Percentiles rank a stretch among this genome's conserved stretches.
Conservation (phyloP, 2,329 filamentous ascomycete genomes). For the Ophiocordyceps camponoti-rufipedis region DNA sequence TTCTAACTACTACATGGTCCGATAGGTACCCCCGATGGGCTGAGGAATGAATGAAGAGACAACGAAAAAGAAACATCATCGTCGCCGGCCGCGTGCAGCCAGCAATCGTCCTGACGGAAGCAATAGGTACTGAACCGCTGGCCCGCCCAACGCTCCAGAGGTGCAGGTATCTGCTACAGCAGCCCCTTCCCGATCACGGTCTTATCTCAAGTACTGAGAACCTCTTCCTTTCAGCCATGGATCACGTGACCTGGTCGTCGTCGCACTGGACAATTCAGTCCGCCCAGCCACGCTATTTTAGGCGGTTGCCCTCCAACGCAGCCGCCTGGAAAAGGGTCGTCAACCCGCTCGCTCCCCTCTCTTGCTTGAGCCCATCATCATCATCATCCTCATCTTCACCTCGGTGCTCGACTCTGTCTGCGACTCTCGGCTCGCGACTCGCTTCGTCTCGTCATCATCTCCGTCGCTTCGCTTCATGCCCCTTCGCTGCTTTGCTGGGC, state of each 20-base stretch:
- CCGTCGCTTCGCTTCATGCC: slow-evolving; percentile 9
- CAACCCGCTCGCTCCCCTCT: slow-evolving; percentile 3
- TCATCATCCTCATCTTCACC: slow-evolving; percentile 3
- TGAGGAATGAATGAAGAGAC: background rate
- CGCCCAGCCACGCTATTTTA: slow-evolving; percentile 22
- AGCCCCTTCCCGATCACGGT: too few relatives aligned
- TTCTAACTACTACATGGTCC: too few relatives aligned
- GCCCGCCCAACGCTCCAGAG: too few relatives aligned
- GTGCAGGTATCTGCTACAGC: background rate
- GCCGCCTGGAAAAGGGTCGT: background rate
- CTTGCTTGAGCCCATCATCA: slow-evolving; percentile 5
- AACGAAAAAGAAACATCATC: background rate
- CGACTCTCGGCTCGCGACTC: slow-evolving; percentile 9
- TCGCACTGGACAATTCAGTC: background rate
- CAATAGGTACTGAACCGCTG: background rate
- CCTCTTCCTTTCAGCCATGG: too few relatives aligned
- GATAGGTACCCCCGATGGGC: too few relatives aligned
- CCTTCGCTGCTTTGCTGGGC: slow-evolving; percentile 11
- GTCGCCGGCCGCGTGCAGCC: slow-evolving; percentile 1
- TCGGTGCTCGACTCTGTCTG: slow-evolving; percentile 5
- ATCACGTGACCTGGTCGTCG: background rate
- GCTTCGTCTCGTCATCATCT: slow-evolving; percentile 6
- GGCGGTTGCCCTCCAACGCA: background rate
- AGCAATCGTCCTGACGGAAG: slow-evolving; percentile 1
- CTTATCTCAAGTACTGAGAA: too few relatives aligned